Percentiles rank a stretch among this genome's conserved stretches.
phyloP scores from a whole-genome alignment of 140 eudicot genomes.

The Stevia rebaudiana region DNA sequence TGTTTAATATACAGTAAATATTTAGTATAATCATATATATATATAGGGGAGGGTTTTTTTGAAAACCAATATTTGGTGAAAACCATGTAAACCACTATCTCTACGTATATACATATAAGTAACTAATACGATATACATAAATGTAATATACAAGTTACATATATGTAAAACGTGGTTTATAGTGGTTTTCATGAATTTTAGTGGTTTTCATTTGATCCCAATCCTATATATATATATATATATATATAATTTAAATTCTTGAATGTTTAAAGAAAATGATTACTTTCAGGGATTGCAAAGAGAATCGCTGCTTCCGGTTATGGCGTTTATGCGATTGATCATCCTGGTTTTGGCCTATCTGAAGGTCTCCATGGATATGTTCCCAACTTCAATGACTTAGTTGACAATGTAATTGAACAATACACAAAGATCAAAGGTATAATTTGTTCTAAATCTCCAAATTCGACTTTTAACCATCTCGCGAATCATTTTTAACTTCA shows the following conservation, averaged over 20 bases:
- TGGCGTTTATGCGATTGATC: slow-evolving; percentile 90
- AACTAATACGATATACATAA: too few relatives aligned
- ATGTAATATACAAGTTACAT: too few relatives aligned
- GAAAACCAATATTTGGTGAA: too few relatives aligned
- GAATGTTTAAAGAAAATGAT: neutral
- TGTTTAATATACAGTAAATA: neutral
- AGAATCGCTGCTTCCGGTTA: slow-evolving; percentile 78
- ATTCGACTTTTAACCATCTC: slow-evolving; percentile 14
- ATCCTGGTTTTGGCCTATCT: slow-evolving; percentile 97
- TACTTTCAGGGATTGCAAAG: slow-evolving; percentile 73
- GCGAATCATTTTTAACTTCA: neutral
- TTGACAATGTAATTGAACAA: slow-evolving; percentile 80
- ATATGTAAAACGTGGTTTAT: too few relatives aligned
- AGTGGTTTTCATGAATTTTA: too few relatives aligned
- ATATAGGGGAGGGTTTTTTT: too few relatives aligned
- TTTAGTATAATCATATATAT: neutral
- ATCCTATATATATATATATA: neutral
- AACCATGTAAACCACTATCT: too few relatives aligned
- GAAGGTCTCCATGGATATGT: slow-evolving; percentile 89
- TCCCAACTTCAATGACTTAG: slow-evolving; percentile 57
- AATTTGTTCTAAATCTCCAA: neutral
- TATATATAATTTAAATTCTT: neutral
- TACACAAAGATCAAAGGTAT: slow-evolving; percentile 73
- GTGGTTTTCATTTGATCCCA: too few relatives aligned
- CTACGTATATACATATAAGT: too few relatives aligned